Evolutionary conservation across 2,329 filamentous ascomycete genomes (phyloP).

Genomic region (Arthrobotrys conoides): DNA sequence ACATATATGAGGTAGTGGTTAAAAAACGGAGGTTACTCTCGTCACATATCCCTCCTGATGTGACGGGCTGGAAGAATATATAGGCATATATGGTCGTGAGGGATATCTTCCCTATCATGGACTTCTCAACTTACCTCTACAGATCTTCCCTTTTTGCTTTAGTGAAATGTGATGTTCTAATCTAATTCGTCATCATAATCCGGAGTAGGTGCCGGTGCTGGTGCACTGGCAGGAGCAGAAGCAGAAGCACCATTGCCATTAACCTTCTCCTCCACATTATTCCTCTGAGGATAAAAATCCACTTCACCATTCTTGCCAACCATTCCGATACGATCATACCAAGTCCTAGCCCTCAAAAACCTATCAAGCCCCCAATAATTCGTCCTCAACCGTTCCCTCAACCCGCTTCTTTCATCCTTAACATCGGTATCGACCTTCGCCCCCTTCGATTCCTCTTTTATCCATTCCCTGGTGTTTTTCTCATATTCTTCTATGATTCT

Average conservation of each 20-base stretch:
- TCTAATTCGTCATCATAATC: constrained; percentile 64
- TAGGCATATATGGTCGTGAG: not conserved
- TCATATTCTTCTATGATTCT: constrained; percentile 81
- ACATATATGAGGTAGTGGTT: too few relatives aligned
- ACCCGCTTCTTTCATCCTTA: constrained; percentile 73
- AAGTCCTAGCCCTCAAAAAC: constrained; percentile 83
- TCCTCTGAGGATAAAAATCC: constrained; percentile 75
- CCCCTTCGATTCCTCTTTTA: constrained; percentile 69
- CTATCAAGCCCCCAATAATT: constrained; percentile 94
- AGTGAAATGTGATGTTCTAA: constrained; percentile 28
- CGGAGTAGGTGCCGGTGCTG: constrained; percentile 51
- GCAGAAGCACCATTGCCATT: constrained; percentile 32
- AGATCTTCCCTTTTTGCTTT: not conserved
- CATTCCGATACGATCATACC: constrained; percentile 86
- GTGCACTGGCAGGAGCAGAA: constrained; percentile 15
- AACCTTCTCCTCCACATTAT: constrained; percentile 16
- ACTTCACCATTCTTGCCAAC: constrained; percentile 78
- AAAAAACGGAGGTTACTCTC: not conserved
- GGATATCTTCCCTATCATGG: not conserved
- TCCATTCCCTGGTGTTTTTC: constrained; percentile 81
- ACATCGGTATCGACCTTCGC: constrained; percentile 66
- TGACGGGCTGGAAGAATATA: too few relatives aligned
- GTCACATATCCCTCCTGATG: too few relatives aligned
- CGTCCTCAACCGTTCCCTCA: constrained; percentile 76
- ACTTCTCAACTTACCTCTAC: not conserved